phyloP scores from a whole-genome alignment of 177 flowering plant genomes.

The Telopea speciosissima region DNA sequence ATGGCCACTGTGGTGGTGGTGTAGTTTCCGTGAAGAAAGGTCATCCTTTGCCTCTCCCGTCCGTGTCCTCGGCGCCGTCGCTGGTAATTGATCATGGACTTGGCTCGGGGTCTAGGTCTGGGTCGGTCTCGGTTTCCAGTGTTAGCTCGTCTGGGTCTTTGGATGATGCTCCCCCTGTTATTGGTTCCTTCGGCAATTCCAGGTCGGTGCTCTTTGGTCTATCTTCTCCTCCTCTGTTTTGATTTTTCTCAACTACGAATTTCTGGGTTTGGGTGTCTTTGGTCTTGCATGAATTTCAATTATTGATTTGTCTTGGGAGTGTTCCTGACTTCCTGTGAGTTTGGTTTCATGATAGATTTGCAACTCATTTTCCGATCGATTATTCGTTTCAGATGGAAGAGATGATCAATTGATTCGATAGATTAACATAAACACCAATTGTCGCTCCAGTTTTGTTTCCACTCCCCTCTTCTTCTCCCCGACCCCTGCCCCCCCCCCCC shows the following conservation, averaged over 20 bases:
- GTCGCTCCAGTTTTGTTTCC: too few species aligned
- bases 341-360: background rate
- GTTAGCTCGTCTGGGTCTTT: constrained; percentile 79
- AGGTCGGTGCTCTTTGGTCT: constrained; percentile 36
- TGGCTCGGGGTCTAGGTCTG: constrained; percentile 28
- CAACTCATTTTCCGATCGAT: background rate
- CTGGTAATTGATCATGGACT: constrained; percentile 31
- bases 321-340: background rate
- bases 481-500: too few species aligned
- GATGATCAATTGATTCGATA: background rate
- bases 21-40: constrained; percentile 28
- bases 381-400: background rate
- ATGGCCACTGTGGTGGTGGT: constrained; percentile 12
- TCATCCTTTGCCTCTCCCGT: constrained; percentile 52
- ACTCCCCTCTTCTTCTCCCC: too few species aligned
- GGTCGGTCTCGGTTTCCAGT: constrained; percentile 67
- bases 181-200: constrained; percentile 18
- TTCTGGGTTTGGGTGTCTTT: background rate
- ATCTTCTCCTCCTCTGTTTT: background rate
- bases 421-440: background rate
- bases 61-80: background rate
- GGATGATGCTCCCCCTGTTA: constrained; percentile 40
- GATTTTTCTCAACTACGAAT: background rate
- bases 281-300: background rate
- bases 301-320: background rate